A percentile compares a stretch with the other conserved stretches of the same genome.
These are phyloP conservation scores for Ceratopteris richardii DNA, from an alignment of 75 land plant species.

Conservation along the genomic window DNA sequence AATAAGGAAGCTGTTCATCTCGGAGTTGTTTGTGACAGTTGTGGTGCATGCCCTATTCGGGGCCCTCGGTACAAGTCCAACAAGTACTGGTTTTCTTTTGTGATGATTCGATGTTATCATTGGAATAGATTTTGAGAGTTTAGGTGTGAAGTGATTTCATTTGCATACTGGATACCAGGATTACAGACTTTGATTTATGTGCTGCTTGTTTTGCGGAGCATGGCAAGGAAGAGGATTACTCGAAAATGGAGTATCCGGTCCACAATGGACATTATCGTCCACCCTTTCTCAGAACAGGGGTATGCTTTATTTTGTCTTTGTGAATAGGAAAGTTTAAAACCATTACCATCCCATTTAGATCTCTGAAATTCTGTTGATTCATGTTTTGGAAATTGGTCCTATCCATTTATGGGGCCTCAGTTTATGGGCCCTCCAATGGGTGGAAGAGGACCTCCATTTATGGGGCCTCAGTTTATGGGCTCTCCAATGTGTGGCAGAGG, in stretches of 20 bases:
- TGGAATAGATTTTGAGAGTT: no score
- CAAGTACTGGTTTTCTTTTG: background rate
- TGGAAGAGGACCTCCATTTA: no score
- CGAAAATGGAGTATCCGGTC: slow-evolving; percentile 40
- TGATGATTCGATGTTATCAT: no score
- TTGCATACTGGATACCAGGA: no score
- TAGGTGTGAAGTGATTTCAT: no score
- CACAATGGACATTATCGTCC: background rate
- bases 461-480: slow-evolving; percentile 1
- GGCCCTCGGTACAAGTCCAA: slow-evolving; percentile 76
- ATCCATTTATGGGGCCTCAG: no score
- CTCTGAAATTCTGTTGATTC: no score
- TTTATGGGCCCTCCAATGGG: no score
- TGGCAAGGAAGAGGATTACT: slow-evolving; percentile 63
- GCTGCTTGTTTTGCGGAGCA: slow-evolving; percentile 45
- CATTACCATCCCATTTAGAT: no score
- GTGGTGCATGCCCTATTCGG: slow-evolving; percentile 72
- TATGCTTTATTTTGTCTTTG: background rate
- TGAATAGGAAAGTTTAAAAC: no score
- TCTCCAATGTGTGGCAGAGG: background rate
- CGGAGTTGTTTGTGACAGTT: slow-evolving; percentile 73
- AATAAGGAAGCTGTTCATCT: slow-evolving; percentile 24
- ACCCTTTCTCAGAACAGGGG: background rate
- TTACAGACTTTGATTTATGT: slow-evolving; percentile 84
- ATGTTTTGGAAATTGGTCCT: no score